Conservation (phyloP, 163 green algal species). For the Trebouxia gelatinosa region DNA sequence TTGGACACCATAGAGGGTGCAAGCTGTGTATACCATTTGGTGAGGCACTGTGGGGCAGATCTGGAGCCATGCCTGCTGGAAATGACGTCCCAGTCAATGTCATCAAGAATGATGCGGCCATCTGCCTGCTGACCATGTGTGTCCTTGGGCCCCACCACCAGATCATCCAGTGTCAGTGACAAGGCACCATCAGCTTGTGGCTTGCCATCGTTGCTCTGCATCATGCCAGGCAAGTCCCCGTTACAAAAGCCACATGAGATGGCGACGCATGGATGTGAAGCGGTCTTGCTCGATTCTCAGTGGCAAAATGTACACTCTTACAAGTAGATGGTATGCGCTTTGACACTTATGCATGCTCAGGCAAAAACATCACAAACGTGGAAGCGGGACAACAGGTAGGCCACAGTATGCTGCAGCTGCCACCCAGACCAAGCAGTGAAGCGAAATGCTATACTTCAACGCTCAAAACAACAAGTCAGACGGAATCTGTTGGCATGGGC, state of each 20-base stretch:
- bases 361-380: not conserved
- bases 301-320: not conserved
- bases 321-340: not conserved
- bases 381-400: no score
- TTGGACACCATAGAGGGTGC: slow-evolving; percentile 58
- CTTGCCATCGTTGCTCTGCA: not conserved
- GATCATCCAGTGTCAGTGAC: slow-evolving; percentile 21
- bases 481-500: no score
- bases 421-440: no score
- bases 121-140: not conserved
- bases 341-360: not conserved
- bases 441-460: no score
- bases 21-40: slow-evolving; percentile 74
- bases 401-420: no score
- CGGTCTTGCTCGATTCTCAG: no score
- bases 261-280: not conserved
- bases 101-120: slow-evolving; percentile 57
- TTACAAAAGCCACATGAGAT: not conserved
- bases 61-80: slow-evolving; percentile 53
- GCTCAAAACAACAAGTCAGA: no score
- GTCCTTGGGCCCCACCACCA: not conserved
- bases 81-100: slow-evolving; percentile 71
- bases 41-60: slow-evolving; percentile 59
- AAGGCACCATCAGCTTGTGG: not conserved
- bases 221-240: not conserved